Evolutionary conservation across 2,329 filamentous ascomycete genomes (phyloP).

Genomic region (Laburnicola sp.): DNA sequence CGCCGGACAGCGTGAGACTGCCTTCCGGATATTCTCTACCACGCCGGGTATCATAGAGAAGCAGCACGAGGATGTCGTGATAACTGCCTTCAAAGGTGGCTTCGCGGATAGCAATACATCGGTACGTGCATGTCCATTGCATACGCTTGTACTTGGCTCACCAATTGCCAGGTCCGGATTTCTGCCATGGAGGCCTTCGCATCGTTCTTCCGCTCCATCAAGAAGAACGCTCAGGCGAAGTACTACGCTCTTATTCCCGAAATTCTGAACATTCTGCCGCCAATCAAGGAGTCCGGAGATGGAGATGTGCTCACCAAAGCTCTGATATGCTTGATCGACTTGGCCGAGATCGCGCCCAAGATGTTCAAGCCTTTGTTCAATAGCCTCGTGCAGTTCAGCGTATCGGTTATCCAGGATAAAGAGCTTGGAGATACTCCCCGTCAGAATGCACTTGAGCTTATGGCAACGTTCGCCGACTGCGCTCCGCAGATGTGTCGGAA

Average conservation of each 20-base stretch:
- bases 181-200: conserved; percentile 96
- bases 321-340: conserved; percentile 86
- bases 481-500: conserved; percentile 94
- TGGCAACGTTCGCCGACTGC: conserved; percentile 97
- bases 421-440: conserved; percentile 86
- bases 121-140: conserved; percentile 51
- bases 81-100: conserved; percentile 84
- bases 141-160: conserved; percentile 11
- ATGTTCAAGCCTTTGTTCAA: conserved; percentile 98
- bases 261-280: conserved; percentile 90
- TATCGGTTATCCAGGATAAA: conserved; percentile 94
- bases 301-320: conserved; percentile 90
- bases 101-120: conserved; percentile 86
- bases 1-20: conserved; percentile 81
- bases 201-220: conserved; percentile 88
- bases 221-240: conserved; percentile 84
- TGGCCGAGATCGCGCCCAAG: conserved; percentile 90
- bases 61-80: conserved; percentile 89
- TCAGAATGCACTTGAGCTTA: conserved; percentile 93
- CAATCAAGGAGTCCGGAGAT: conserved; percentile 87
- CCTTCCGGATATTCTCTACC: conserved; percentile 92
- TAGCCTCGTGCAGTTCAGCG: conserved; percentile 87
- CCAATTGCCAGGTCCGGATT: conserved; percentile 71
- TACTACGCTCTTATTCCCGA: conserved; percentile 87
- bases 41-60: conserved; percentile 95